phyloP scores from a whole-genome alignment of 176 grass and related monocot species.

The Coix lacrymajobi region DNA sequence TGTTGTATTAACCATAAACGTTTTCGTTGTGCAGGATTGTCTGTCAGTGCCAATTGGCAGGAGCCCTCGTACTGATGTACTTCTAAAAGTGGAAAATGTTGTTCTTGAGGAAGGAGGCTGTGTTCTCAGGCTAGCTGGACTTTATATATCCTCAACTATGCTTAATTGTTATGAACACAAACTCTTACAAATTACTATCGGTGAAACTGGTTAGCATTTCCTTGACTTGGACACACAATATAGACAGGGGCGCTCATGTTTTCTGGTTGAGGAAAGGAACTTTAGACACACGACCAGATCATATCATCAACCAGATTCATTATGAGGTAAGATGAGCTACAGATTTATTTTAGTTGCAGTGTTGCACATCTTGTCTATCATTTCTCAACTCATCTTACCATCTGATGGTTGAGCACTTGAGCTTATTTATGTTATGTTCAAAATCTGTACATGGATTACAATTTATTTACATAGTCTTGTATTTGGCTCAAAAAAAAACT shows the following conservation, averaged over 20 bases:
- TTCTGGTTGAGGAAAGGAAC: conserved; percentile 82
- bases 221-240: conserved; percentile 74
- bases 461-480: neutral
- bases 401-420: neutral
- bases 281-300: conserved; percentile 68
- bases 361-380: neutral
- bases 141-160: conserved; percentile 81
- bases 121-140: conserved; percentile 86
- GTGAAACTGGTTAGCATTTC: conserved; percentile 17
- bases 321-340: conserved; percentile 65
- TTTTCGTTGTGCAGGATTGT: conserved; percentile 44
- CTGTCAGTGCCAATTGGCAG: conserved; percentile 71
- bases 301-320: conserved; percentile 90
- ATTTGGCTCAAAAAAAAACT: neutral
- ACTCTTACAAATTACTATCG: neutral
- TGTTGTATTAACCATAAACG: neutral
- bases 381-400: neutral
- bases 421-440: neutral
- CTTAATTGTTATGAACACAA: neutral
- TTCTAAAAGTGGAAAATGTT: conserved; percentile 79
- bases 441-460: neutral
- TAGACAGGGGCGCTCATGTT: conserved; percentile 86
- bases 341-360: conserved; percentile 1
- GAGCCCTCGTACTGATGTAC: conserved; percentile 77
- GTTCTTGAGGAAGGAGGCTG: conserved; percentile 71